Base-by-base conservation (phyloP, 306 rosid genomes). In the Carpinus fangiana region DNA sequence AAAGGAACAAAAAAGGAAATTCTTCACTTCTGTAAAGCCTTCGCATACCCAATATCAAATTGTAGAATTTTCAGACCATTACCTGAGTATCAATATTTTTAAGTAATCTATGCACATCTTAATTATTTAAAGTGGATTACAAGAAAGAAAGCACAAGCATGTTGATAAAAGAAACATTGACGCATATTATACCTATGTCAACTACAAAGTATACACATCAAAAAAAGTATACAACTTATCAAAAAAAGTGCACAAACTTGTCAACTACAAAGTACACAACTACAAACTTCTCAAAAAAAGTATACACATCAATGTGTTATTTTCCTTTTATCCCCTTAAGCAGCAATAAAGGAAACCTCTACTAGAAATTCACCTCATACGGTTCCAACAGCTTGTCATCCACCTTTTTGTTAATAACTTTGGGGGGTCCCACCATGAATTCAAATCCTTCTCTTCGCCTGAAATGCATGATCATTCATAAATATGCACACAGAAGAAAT, bases 371-470 rank as follows among this genome's bases (percentile, higher is more conserved):
- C 76, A 95, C 99, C 99, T 95, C 98, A 79, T 17, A 95, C 1
- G 99, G 99, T 79, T 95, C 99, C 85, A 88, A 75, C 91, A 91
- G 67, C 73, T 86, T 21, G 69, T 89, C 99, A 70, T 90, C 70
- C 79, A 88, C 93, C 77, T 48, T 89, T 87, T 93, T 95, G 90
- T 91, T 93, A 78, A 95, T 95, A 75, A 95, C 99, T 83, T 91
- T 93, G 80, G 99, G 99, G 78, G 99, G 99, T 68, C 99, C 99
- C 76, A 95, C 99, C 99, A 93, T 95, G 85, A 95, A 95, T 76
- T 95, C 99, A 83, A 74, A 95, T 53, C 99, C 99, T 87, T 95
- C 99, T 84, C 98, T 90, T 81, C 99, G 91, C 99, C 99, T 95
- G 77, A 73, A 74, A 82, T 75, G 87, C 78, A 78, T 36, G 51